A percentile compares a stretch with the other conserved stretches of the same genome.
These are phyloP conservation scores for Aegilops speltoides DNA, from an alignment of 176 grass and related monocot species.

Conservation along the genomic window DNA sequence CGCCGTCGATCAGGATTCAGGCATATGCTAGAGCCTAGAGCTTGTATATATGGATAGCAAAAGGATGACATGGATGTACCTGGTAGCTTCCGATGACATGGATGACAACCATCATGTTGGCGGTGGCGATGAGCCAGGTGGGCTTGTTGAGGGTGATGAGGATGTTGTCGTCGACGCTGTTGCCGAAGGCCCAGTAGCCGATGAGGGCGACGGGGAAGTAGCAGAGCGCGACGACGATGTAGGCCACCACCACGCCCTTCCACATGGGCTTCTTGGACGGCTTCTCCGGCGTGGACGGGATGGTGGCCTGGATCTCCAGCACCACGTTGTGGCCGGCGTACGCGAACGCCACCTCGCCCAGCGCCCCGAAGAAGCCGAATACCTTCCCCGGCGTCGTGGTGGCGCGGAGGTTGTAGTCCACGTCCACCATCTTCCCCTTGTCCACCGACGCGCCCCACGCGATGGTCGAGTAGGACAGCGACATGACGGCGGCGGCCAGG, in stretches of 20 bases:
- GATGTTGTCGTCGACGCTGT: slow-evolving; percentile 47
- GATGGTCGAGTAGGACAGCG: slow-evolving; percentile 89
- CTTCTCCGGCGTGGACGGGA: slow-evolving; percentile 73
- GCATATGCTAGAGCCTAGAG: too few species aligned
- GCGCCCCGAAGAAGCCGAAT: slow-evolving; percentile 71
- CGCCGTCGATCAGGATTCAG: too few species aligned
- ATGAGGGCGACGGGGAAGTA: slow-evolving; percentile 89
- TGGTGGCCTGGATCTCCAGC: slow-evolving; percentile 91
- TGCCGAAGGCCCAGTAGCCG: slow-evolving; percentile 83
- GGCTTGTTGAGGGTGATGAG: slow-evolving; percentile 62
- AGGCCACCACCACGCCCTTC: slow-evolving; percentile 88
- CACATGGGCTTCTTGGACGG: slow-evolving; percentile 98
- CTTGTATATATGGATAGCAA: not conserved
- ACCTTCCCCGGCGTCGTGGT: slow-evolving; percentile 54
- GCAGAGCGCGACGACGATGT: slow-evolving; percentile 80
- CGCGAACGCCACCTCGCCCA: slow-evolving; percentile 74
- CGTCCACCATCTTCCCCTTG: slow-evolving; percentile 54
- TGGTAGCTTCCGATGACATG: slow-evolving; percentile 95
- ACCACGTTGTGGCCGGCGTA: slow-evolving; percentile 92
- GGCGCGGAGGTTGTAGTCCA: slow-evolving; percentile 48
- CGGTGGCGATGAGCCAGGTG: slow-evolving; percentile 76
- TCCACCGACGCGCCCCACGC: slow-evolving; percentile 77
- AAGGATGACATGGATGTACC: slow-evolving; percentile 31
- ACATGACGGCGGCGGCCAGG: slow-evolving; percentile 91
- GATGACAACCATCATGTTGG: slow-evolving; percentile 91